Evolutionary conservation across 495 filamentous ascomycete genomes (phyloP), one percentile per base, ranked within the genome.

Genomic region (Wilcoxina mikolae): DNA sequence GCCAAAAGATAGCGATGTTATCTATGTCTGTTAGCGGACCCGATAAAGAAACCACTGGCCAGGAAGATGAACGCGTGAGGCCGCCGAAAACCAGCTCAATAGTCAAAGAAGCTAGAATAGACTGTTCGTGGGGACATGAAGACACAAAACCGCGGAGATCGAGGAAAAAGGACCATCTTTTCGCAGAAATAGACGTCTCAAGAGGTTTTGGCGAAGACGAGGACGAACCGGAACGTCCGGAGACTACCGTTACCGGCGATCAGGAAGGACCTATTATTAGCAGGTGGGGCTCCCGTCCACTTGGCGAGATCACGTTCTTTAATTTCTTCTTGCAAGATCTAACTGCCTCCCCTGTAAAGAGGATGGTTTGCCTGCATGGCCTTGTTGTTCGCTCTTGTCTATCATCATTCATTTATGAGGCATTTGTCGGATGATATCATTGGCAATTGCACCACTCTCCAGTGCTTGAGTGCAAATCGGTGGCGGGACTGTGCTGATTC

Each of bases 1-100:
- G 79, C 54, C 87, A 89, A 61, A 84, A 73, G 42, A 84, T 95
- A 38, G 88, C 83, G 20, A 83, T 82, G 49, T 69, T 94, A 27
- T 77, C 81, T 54, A 76, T 77, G 71, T 17, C 61, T 17, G 11
- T 66, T 51, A 22, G 56, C 35, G 42, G 49, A 22, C 29, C 46
- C 26, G 47, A 60, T 29, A 60, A 23, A 10, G 43, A 18, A 44
- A 42, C 49, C 33, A 45, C 23, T 20, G 25, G 10, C 25, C 12
- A 42, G 3, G 35, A 46, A 11, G 43, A 46, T 20, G 43, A 46
- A 24, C 43, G 11, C 11, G 43, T 3, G 23, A 50, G 25, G 17
- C 24, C 31, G 17, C 31, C 25, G 39, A 31, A 44, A 20, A 17
- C 48, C 29, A 55, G 51, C 31, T 53, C 51, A 24, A 53, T 52